These are phyloP conservation scores for Cutaneotrichosporon cavernicola DNA, from an alignment of 1,284 basidiomycete genomes.

Conservation along the genomic window DNA sequence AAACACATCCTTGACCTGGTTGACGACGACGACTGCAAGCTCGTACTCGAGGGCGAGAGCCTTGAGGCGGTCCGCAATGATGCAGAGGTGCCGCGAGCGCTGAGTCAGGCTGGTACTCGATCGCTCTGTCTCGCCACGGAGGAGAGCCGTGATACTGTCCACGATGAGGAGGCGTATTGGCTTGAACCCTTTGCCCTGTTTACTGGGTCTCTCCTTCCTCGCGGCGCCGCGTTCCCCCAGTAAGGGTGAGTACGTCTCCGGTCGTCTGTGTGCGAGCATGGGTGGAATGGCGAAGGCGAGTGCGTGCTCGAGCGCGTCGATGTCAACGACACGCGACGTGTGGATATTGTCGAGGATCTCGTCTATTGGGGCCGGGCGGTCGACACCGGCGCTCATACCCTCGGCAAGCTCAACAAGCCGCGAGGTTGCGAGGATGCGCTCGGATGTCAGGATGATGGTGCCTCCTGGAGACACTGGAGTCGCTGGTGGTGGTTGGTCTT, in stretches of 20 bases:
- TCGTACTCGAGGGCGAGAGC: slow-evolving; percentile 62
- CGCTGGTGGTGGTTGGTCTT: slow-evolving; percentile 46
- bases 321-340: slow-evolving; percentile 60
- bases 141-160: slow-evolving; percentile 77
- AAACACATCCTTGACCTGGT: slow-evolving; percentile 79
- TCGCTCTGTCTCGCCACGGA: slow-evolving; percentile 57
- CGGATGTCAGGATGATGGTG: slow-evolving; percentile 70
- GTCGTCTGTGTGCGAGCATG: slow-evolving; percentile 55
- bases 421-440: slow-evolving; percentile 66
- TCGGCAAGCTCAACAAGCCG: slow-evolving; percentile 57
- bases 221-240: background rate
- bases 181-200: slow-evolving; percentile 7
- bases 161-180: slow-evolving; percentile 65
- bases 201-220: background rate
- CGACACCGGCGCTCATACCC: slow-evolving; percentile 19
- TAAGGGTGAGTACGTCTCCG: background rate
- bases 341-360: slow-evolving; percentile 65
- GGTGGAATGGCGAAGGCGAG: slow-evolving; percentile 65
- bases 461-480: slow-evolving; percentile 55
- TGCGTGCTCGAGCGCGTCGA: slow-evolving; percentile 65
- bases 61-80: slow-evolving; percentile 68
- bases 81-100: slow-evolving; percentile 66
- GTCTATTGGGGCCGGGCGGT: slow-evolving; percentile 9
- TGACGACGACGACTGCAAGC: slow-evolving; percentile 76
- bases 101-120: slow-evolving; percentile 61